Evolutionary conservation across 345 rosid genomes (phyloP).

Genomic region (Jatropha curcas): DNA sequence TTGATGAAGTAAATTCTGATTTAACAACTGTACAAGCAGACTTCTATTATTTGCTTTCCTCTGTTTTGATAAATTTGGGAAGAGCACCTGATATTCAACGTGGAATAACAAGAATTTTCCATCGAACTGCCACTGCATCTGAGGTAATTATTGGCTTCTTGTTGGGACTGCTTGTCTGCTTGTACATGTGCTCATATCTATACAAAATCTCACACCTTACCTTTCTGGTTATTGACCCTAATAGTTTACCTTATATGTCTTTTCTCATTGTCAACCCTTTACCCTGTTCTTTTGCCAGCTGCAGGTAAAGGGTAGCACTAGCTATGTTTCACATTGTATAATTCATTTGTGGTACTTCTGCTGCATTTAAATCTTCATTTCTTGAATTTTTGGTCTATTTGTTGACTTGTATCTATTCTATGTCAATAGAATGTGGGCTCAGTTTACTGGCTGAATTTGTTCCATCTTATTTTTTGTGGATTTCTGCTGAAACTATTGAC

Average conservation of each 20-base stretch:
- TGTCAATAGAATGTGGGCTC: not conserved
- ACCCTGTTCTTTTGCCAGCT: not conserved
- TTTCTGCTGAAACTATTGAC: not conserved
- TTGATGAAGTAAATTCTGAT: slow-evolving; percentile 45
- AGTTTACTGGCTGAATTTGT: not conserved
- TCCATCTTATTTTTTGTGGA: not conserved
- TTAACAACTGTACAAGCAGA: slow-evolving; percentile 40
- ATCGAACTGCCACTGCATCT: slow-evolving; percentile 79
- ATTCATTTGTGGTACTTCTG: not conserved
- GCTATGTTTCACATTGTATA: not conserved
- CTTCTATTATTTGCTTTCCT: slow-evolving; percentile 55
- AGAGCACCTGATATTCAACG: slow-evolving; percentile 89
- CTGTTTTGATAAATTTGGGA: slow-evolving; percentile 73
- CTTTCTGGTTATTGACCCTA: not conserved
- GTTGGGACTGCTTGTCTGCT: not conserved
- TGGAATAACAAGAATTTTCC: slow-evolving; percentile 93
- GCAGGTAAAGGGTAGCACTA: not conserved
- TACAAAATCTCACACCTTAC: not conserved
- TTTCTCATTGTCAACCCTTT: not conserved
- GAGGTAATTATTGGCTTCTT: slow-evolving; percentile 56
- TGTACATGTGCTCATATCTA: not conserved
- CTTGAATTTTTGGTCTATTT: not conserved
- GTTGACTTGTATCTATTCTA: not conserved
- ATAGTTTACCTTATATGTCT: not conserved
- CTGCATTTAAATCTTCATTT: not conserved